Base-by-base conservation (phyloP, 805 yeast genomes). In the Candida ascalaphidarum region DNA sequence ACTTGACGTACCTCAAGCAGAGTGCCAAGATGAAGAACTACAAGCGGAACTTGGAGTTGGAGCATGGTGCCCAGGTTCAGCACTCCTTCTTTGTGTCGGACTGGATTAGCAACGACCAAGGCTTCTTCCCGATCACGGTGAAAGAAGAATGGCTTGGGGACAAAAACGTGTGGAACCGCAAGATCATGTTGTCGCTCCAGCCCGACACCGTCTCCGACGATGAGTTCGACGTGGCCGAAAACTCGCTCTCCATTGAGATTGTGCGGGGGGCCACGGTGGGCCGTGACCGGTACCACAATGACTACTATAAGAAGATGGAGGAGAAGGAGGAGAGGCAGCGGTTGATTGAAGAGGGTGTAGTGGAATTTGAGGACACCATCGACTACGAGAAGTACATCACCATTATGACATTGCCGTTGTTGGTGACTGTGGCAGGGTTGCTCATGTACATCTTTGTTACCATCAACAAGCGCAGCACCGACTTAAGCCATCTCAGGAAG, bases 121-220 rank as follows among this genome's bases (percentile, higher is more conserved):
- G 95, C 10, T 68, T 61, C 40, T 71, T 56, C 39, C 77, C 89
- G 3, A 48, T 85, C 23, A 72, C 72, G 21, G 56, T 83, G 22
- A 50, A 67, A 21, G 74, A 70, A 31, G 74, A 65, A 9, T 84
- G 94, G 88, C 56, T 84, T 18, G 47, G 48, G 6, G 8, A 6
- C 8, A 37, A 43, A 10, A 61, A 61, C 21, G 77, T 68, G 4
- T 51, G 58, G 39, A 70, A 63, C 40, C 72, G 70, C 43, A 67
- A 68, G 35, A 76, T 81, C 9, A 60, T 77, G 27, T 55, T 85
- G 23, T 64, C 88, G 3, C 66, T 85, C 26, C 95, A 86, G 52
- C 89, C 94, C 1, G 79, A 74, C 30, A 61, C 60, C 25, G 62
- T 77, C 12, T 44, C 61, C 3, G 85, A 78, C 48, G 83, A 77